These are phyloP conservation scores for Epicoccum sorghinum DNA, from an alignment of 2,329 filamentous ascomycete species.

Conservation along the genomic window DNA sequence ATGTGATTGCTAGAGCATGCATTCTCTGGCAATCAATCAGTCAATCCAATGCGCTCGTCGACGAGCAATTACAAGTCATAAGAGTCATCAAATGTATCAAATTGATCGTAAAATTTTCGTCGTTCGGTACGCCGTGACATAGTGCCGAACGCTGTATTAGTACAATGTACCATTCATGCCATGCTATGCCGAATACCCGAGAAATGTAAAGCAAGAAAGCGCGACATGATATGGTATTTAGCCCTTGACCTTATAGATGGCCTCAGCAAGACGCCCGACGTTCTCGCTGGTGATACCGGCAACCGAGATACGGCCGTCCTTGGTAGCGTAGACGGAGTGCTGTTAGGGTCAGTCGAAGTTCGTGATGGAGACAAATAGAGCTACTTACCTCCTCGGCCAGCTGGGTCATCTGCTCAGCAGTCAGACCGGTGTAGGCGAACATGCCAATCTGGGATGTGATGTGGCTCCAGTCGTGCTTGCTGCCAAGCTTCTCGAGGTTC, in stretches of 20 bases:
- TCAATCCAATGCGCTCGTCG: too few species aligned
- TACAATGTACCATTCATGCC: slow-evolving; percentile 31
- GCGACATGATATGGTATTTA: slow-evolving; percentile 31
- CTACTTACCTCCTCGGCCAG: slow-evolving; percentile 79
- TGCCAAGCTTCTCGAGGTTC: slow-evolving; percentile 92
- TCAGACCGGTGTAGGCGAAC: slow-evolving; percentile 98
- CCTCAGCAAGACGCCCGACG: slow-evolving; percentile 79
- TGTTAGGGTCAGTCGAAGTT: slow-evolving; percentile 36
- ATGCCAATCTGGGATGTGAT: slow-evolving; percentile 97
- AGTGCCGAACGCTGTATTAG: slow-evolving; percentile 15
- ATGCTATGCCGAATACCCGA: slow-evolving; percentile 23
- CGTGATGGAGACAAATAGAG: not conserved
- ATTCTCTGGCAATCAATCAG: too few species aligned
- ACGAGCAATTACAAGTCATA: not conserved
- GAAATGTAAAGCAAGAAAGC: slow-evolving; percentile 11
- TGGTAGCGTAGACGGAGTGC: slow-evolving; percentile 97
- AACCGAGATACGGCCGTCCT: slow-evolving; percentile 85
- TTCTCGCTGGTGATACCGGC: slow-evolving; percentile 82
- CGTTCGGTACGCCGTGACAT: slow-evolving; percentile 7
- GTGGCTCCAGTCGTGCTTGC: slow-evolving; percentile 97
- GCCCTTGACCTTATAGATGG: slow-evolving; percentile 83
- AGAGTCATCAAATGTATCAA: not conserved
- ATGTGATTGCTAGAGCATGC: not conserved
- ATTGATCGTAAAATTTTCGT: slow-evolving; percentile 1
- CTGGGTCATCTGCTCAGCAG: slow-evolving; percentile 85